phyloP scores from a whole-genome alignment of 495 filamentous ascomycete genomes.

The Achaetomiella virescens region DNA sequence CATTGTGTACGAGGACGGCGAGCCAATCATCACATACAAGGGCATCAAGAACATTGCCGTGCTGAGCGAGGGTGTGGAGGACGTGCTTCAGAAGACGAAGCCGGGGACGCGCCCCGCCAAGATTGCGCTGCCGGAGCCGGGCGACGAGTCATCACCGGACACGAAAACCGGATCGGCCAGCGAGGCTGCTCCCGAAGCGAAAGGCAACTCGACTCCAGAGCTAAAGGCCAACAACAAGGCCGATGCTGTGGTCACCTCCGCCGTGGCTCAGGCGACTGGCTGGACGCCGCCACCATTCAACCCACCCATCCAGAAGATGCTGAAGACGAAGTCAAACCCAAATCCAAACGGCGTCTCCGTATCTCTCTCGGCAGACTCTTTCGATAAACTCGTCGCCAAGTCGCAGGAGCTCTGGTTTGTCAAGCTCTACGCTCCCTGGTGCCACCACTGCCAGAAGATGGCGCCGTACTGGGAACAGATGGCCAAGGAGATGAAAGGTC shows the following conservation, averaged over 20 bases:
- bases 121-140: conserved; percentile 35
- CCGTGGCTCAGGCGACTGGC: conserved; percentile 5
- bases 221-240: neutral
- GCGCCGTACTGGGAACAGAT: conserved; percentile 86
- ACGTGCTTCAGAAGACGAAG: conserved; percentile 65
- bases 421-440: conserved; percentile 98
- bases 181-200: conserved; percentile 35
- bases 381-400: conserved; percentile 78
- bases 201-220: neutral
- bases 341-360: conserved; percentile 71
- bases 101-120: conserved; percentile 68
- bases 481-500: conserved; percentile 79
- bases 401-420: conserved; percentile 94
- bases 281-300: conserved; percentile 4
- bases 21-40: conserved; percentile 52
- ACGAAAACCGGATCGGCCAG: conserved; percentile 25
- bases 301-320: conserved; percentile 28
- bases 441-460: conserved; percentile 87
- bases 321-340: conserved; percentile 48
- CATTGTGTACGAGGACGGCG: conserved; percentile 75
- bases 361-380: conserved; percentile 73
- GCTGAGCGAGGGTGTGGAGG: conserved; percentile 66
- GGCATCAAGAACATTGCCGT: conserved; percentile 56
- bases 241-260: neutral
- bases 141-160: conserved; percentile 21